Conservation (phyloP, 805 yeast species). For the Ogataea pignaliae region DNA sequence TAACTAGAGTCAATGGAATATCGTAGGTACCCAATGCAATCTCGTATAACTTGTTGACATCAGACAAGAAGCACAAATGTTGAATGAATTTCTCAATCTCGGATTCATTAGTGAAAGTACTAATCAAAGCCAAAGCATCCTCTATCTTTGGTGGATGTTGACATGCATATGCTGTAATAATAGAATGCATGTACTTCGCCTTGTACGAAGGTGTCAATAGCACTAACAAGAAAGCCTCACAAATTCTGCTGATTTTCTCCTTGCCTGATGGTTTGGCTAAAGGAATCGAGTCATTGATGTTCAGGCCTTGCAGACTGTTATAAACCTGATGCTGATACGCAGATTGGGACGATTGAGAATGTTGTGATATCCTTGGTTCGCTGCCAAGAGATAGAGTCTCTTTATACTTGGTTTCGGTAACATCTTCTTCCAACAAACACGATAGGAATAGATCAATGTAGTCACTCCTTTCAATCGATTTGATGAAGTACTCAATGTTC, state of each 20-base stretch:
- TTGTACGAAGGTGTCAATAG: slow-evolving; percentile 48
- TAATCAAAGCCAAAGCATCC: slow-evolving; percentile 66
- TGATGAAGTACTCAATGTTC: slow-evolving; percentile 63
- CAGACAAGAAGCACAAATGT: slow-evolving; percentile 87
- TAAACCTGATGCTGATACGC: slow-evolving; percentile 3
- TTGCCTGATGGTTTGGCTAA: slow-evolving; percentile 16
- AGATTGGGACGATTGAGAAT: slow-evolving; percentile 5
- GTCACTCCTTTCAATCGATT: slow-evolving; percentile 66
- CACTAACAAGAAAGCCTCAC: slow-evolving; percentile 62
- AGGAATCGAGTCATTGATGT: not conserved
- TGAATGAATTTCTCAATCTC: slow-evolving; percentile 61
- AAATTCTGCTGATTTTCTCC: slow-evolving; percentile 66
- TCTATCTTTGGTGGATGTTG: slow-evolving; percentile 81
- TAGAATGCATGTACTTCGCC: slow-evolving; percentile 62
- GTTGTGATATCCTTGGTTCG: slow-evolving; percentile 8
- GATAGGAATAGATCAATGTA: slow-evolving; percentile 84
- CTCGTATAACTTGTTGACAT: slow-evolving; percentile 76
- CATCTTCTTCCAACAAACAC: slow-evolving; percentile 82
- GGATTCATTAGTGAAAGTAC: slow-evolving; percentile 42
- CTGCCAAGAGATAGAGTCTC: slow-evolving; percentile 47
- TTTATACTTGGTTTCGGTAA: slow-evolving; percentile 70
- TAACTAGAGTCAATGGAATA: slow-evolving; percentile 68
- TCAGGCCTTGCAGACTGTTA: slow-evolving; percentile 2
- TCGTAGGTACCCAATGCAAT: slow-evolving; percentile 80
- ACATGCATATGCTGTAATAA: slow-evolving; percentile 89